These are phyloP conservation scores for Colletotrichum salicis DNA, from an alignment of 2,329 filamentous ascomycete species.

Conservation along the genomic window DNA sequence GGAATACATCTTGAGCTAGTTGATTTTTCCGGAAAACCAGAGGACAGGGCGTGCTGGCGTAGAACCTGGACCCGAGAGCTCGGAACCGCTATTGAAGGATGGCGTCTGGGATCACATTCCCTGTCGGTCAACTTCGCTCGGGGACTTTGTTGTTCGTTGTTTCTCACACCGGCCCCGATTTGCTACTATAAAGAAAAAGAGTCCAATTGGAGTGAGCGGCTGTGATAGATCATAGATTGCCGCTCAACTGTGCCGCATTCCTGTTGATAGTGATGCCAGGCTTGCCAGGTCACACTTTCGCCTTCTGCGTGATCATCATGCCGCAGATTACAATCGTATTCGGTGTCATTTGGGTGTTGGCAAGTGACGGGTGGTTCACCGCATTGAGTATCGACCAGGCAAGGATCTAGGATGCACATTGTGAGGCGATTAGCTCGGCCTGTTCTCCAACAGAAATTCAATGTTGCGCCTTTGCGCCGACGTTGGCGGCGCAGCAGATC, in stretches of 20 bases:
- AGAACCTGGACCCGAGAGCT: conserved; percentile 18
- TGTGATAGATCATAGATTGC: background rate
- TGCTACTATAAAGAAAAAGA: conserved; percentile 19
- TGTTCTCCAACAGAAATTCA: background rate
- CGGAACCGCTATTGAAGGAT: conserved; percentile 30
- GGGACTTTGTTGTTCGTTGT: conserved; percentile 21
- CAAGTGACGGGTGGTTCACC: background rate
- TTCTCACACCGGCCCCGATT: conserved; percentile 7
- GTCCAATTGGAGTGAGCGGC: conserved; percentile 10
- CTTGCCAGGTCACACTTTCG: background rate
- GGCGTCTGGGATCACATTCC: conserved; percentile 4
- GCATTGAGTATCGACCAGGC: conserved; percentile 2
- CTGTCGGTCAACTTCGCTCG: conserved; percentile 22
- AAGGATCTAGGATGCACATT: conserved; percentile 8
- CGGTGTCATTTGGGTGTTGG: background rate
- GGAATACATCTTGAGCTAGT: background rate
- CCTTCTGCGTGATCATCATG: conserved; percentile 5
- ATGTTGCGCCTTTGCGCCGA: background rate
- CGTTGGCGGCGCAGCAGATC: background rate
- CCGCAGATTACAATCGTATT: conserved; percentile 9
- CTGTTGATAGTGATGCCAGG: background rate
- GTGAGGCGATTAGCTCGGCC: background rate
- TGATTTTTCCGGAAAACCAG: background rate
- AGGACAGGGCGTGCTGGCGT: conserved; percentile 8
- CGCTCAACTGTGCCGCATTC: conserved; percentile 9